Base-by-base conservation (phyloP, 345 rosid species). In the Eucalyptus pauciflora region DNA sequence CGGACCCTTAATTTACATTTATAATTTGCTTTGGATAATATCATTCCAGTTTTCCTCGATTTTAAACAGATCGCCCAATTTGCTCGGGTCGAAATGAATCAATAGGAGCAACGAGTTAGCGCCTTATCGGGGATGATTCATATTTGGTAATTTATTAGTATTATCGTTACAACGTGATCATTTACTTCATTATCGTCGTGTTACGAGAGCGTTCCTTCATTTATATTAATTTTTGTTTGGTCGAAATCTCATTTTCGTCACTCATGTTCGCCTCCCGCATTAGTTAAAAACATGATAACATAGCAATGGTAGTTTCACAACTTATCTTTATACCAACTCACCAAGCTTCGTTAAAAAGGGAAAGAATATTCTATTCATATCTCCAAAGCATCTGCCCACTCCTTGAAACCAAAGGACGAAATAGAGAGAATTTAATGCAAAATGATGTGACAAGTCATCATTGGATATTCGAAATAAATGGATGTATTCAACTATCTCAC, bases 81-180 rank as follows among this genome's bases (percentile, higher is more conserved):
- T 7, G 76, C 18, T n/a, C 18, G 18, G 1, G 41, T 64, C 20
- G 0, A 29, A 10, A 76, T 10, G 46, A 76, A 71, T 18, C 80
- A 4, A 10, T 37, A 2, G 7, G 46, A 71, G 81, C 27, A 76
- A 76, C 5, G 4, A 76, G 29, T 3, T 6, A 76, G 0, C 5
- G 0, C 27, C 29, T 2, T 3, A 22, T 76, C 5, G 0, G 3
- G 22, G 1, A 37, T 76, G 15, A 20, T 22, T 22, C 7, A 3
- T 5, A 76, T 41, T 76, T 41, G 81, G 7, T 5, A 18, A 9
- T 33, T 16, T 43, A 10, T 18, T 3, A 33, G 45, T 37, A 10
- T 76, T 20, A 6, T 11, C 5, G 2, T 62, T 6, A 13, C 16
- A 14, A 29, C 1, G 1, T 13, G 4, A 76, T 11, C 1, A 37